phyloP scores from a whole-genome alignment of 169 alveolate genomes.

The Perkinsus chesapeaki region DNA sequence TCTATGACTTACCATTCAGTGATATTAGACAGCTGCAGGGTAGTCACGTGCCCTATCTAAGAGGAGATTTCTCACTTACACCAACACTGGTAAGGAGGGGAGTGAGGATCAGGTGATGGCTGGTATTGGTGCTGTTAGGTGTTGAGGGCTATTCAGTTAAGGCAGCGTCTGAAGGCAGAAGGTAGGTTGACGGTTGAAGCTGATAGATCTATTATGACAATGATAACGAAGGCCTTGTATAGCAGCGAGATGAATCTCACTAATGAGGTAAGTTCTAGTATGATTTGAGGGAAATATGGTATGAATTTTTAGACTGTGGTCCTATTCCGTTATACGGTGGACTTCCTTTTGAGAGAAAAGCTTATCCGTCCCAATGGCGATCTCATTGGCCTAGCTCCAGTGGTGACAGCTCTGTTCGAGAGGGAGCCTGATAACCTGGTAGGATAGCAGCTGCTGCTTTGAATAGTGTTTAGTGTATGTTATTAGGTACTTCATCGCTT shows the following conservation, averaged over 20 bases:
- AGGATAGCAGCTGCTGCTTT: background rate
- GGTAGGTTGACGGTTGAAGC: background rate
- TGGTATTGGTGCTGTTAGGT: background rate
- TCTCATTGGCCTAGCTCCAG: background rate
- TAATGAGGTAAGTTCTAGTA: background rate
- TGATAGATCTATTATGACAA: background rate
- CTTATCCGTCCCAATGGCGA: background rate
- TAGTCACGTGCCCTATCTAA: background rate
- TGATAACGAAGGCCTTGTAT: background rate
- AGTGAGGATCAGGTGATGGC: background rate
- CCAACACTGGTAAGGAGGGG: background rate
- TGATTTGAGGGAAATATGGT: background rate
- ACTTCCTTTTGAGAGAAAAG: background rate
- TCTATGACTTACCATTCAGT: conserved; percentile 71
- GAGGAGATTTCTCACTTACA: background rate
- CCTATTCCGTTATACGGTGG: background rate
- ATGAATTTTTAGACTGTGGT: background rate
- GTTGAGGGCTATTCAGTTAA: background rate
- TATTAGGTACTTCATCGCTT: background rate
- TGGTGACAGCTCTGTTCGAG: background rate
- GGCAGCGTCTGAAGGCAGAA: background rate
- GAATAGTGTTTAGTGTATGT: too few relatives aligned
- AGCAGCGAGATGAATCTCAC: background rate
- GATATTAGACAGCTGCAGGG: background rate
- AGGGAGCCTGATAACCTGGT: background rate